Percentiles rank a stretch among this genome's conserved stretches.
These are phyloP conservation scores for Colletotrichum acutatum DNA, from an alignment of 2,329 filamentous ascomycete genomes.

Conservation along the genomic window DNA sequence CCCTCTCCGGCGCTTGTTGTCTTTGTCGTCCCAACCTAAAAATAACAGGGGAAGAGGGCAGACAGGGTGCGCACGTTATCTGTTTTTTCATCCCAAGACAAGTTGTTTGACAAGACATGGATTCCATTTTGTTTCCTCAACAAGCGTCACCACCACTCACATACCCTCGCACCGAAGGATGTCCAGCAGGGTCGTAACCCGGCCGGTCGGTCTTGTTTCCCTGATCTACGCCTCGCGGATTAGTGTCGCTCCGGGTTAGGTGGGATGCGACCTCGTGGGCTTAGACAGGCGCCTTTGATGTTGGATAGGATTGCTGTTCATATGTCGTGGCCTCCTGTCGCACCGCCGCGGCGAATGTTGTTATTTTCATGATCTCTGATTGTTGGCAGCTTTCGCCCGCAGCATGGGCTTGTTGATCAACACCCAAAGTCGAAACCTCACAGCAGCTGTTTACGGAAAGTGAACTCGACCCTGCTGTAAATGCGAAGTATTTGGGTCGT, in stretches of 20 bases:
- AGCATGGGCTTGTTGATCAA: not conserved
- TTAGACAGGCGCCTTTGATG: not conserved
- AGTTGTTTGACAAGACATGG: not conserved
- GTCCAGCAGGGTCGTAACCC: constrained; percentile 1
- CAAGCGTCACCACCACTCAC: too few species aligned
- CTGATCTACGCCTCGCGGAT: constrained; percentile 31
- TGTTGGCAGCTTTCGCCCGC: not conserved
- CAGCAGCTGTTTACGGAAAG: not conserved
- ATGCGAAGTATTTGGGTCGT: not conserved
- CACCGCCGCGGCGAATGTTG: not conserved
- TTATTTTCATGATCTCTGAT: not conserved
- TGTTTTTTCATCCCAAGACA: constrained; percentile 14
- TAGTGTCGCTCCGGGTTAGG: constrained; percentile 12
- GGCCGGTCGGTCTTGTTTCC: not conserved
- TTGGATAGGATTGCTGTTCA: not conserved
- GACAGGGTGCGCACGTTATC: not conserved
- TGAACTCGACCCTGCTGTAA: not conserved
- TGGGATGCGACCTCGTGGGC: constrained; percentile 1
- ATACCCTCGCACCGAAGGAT: not conserved
- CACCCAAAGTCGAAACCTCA: not conserved
- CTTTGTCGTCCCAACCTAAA: constrained; percentile 13
- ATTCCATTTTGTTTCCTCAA: not conserved
- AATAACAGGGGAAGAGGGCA: constrained; percentile 26
- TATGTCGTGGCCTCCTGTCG: not conserved
- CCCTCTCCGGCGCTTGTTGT: constrained; percentile 19